Conservation (phyloP, 179 eudicot genomes). For the Vitellaria paradoxa region DNA sequence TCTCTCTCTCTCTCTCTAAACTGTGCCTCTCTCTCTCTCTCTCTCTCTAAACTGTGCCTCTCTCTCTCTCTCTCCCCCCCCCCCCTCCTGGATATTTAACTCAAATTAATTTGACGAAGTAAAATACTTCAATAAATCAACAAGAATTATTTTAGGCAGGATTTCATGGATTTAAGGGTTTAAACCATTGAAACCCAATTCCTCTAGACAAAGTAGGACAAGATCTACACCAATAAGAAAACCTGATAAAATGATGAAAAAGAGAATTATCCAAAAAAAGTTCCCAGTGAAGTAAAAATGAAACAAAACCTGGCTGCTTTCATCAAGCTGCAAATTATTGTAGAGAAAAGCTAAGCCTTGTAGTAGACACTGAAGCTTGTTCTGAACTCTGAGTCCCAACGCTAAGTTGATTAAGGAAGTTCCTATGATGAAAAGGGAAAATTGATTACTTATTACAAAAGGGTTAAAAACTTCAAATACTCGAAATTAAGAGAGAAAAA, state of each 20-base stretch:
- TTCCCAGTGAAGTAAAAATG: background rate
- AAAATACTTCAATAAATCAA: too few species aligned
- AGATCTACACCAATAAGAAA: background rate
- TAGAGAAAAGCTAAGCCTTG: slow-evolving; percentile 84
- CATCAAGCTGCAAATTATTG: slow-evolving; percentile 56
- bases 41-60: too few species aligned
- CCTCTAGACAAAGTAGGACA: background rate
- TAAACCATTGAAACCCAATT: background rate
- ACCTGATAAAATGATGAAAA: background rate
- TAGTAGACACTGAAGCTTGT: slow-evolving; percentile 76
- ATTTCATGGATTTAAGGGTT: background rate
- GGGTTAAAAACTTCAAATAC: background rate
- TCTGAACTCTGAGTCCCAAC: slow-evolving; percentile 75
- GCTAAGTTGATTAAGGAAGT: slow-evolving; percentile 76
- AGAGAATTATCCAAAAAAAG: background rate
- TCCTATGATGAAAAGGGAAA: slow-evolving; percentile 20
- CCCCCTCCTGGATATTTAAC: too few species aligned
- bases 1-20: too few species aligned
- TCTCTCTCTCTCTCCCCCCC: too few species aligned
- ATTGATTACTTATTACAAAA: background rate
- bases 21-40: too few species aligned
- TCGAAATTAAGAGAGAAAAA: background rate
- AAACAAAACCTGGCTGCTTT: slow-evolving; percentile 55
- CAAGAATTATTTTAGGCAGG: background rate
- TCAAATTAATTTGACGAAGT: too few species aligned